Evolutionary conservation across 345 rosid genomes (phyloP), one percentile per base, ranked within the genome.

Genomic region (Brassica carinata): DNA sequence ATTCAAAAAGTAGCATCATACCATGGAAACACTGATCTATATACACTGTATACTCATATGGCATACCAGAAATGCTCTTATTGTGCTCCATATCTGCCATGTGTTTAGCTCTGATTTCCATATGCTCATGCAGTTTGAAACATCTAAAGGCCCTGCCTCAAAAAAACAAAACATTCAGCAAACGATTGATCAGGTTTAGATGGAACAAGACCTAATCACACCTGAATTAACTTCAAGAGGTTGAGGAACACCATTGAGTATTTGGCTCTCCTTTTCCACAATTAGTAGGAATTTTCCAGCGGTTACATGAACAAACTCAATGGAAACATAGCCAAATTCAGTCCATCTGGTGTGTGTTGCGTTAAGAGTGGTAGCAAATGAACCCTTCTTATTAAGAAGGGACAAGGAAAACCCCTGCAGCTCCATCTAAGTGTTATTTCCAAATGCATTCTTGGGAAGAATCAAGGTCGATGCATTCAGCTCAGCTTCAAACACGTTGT

Each of bases 401-500:
- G 84, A 81, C 14, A 88, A 33, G 0, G 87, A 84, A 80, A 89
- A 88, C 82, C 87, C 88, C 18, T 76, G 82, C 13, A 79, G 81
- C 75, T 36, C 82, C 53, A 81, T 69, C 1, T 84, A 77, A n/a
- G 89, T 67, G 48, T 90, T 89, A 43, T 95, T 95, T 19, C 98
- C 99, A 83, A 93, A 95, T 33, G 97, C 98, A 82, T 96, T 97
- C 36, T 85, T 89, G 17, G 97, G 91, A 78, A 89, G 86, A 85
- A 95, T 78, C 81, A 85, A 62, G n/a, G 93, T 27, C 13, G 87
- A 73, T 2, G 90, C 91, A 76, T 74, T 86, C 5, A 43, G 72
- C 76, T 96, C 98, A 0, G 96, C 93, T 78, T 79, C 90, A 75
- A 88, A 90, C 84, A 85, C 87, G 64, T 86, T 88, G 57, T 81